Evolutionary conservation across 352 stramenopile genomes (phyloP).

Genomic region (Discostella stelligera): DNA sequence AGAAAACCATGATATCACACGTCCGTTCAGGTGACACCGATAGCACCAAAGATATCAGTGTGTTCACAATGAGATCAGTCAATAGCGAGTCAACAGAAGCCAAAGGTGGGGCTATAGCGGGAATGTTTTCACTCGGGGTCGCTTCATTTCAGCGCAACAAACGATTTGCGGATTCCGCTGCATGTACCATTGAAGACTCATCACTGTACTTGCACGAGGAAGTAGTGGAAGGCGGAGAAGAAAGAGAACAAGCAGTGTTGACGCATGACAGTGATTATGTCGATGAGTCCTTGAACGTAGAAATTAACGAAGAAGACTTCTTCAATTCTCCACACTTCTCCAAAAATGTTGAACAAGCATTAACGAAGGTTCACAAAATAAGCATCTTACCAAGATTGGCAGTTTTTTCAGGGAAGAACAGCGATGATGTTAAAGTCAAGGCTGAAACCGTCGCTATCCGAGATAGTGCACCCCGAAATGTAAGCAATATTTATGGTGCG

Average conservation of each 20-base stretch:
- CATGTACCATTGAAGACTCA: too few species aligned
- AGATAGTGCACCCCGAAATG: neutral
- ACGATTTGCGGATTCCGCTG: too few species aligned
- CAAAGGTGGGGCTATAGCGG: neutral
- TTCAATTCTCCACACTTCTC: neutral
- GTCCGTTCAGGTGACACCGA: slow-evolving; percentile 3
- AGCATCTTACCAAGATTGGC: too few species aligned
- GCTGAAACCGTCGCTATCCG: neutral
- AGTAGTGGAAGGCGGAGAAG: too few species aligned
- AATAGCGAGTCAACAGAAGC: neutral
- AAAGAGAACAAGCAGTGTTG: neutral
- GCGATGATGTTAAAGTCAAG: too few species aligned
- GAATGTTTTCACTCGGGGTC: neutral
- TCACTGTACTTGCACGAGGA: too few species aligned
- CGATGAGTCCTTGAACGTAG: slow-evolving; percentile 23
- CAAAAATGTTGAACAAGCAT: neutral
- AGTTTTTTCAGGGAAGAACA: too few species aligned
- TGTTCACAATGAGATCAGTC: too few species aligned
- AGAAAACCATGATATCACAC: neutral
- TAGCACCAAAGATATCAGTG: slow-evolving; percentile 3
- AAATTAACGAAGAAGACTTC: neutral
- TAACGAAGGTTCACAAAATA: neutral
- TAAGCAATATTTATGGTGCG: neutral
- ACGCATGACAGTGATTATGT: neutral
- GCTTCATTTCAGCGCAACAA: too few species aligned